Base-by-base conservation (phyloP, 2,329 filamentous ascomycete species). In the Epichloe coenophiala region DNA sequence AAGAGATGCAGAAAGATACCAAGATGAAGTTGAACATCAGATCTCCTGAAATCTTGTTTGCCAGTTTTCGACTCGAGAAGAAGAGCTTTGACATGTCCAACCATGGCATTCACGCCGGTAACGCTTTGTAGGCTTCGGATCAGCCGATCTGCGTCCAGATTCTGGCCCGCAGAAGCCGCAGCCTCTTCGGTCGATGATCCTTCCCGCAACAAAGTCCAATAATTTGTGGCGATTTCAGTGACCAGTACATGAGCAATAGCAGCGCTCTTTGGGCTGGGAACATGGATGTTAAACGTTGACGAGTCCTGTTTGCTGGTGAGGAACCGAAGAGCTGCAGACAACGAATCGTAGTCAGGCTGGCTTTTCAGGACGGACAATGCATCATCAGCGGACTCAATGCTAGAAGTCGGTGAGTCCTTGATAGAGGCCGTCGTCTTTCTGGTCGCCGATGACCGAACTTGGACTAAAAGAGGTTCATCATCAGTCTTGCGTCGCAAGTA, bases 231-330 rank as follows among this genome's bases (percentile, higher is more conserved):
- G 27, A 86, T 89, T 35, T 82, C 78, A 15, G 77, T 82, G 52
- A 94, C 80, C 37, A 98, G 69, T 3, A 79, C 70, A 60, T 89
- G 83, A 48, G 91, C 72, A 35, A 96, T 78, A 58, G 89, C 86
- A 19, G 88, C 81, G 51, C 81, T 78, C 54, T 80, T 69, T 1
- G 90, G 82, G 35, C 77, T 77, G 3, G 88, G 83, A 3, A 52
- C 49, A 9, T 59, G 59, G 9, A 67, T 51, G 15, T 52, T 55
- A 48, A 66, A 64, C 5, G 50, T 42, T 15, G 54, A 53, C 2
- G 58, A 39, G 1, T 43, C 45, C 42, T 52, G 47, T n/a, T 55
- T 44, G 37, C 56, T 45, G 17, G 64, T 59, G 4, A 88, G 67
- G 56, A 76, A 82, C 12, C 63, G 63, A 39, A 89, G 64, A 5